phyloP scores from a whole-genome alignment of 306 rosid genomes.

The Carpinus fangiana region DNA sequence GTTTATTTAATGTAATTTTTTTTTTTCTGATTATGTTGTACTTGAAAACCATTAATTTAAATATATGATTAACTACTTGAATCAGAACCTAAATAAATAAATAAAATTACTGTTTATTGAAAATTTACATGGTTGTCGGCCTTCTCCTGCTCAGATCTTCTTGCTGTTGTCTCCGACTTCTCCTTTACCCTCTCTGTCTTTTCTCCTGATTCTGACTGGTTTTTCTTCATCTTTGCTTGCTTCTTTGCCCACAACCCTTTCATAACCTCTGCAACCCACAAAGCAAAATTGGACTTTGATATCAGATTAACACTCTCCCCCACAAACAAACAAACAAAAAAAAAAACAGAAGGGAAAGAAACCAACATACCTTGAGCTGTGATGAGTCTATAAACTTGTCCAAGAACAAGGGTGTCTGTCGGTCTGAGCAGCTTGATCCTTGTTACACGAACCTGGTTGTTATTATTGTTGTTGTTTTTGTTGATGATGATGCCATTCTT shows the following conservation, averaged over 20 bases:
- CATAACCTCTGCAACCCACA: constrained; percentile 64
- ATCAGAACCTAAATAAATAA: not conserved
- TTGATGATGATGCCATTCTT: constrained; percentile 11
- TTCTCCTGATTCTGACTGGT: constrained; percentile 47
- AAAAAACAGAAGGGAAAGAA: constrained; percentile 12
- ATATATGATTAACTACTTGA: not conserved
- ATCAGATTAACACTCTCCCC: not conserved
- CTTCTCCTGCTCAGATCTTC: constrained; percentile 44
- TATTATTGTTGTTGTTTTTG: not conserved
- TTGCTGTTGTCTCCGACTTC: constrained; percentile 34
- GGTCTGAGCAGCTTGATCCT: constrained; percentile 95
- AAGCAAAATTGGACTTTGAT: constrained; percentile 16
- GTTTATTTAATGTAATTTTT: not conserved
- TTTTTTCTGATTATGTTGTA: not conserved
- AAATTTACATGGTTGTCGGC: constrained; percentile 56
- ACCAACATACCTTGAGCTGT: constrained; percentile 66
- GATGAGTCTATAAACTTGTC: constrained; percentile 92
- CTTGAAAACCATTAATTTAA: not conserved
- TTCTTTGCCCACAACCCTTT: constrained; percentile 87
- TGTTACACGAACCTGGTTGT: constrained; percentile 68
- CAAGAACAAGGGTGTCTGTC: constrained; percentile 84
- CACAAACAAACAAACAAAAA: not conserved
- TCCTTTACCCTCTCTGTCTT: constrained; percentile 48
- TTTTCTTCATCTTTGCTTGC: constrained; percentile 73
- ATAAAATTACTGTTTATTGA: not conserved